Base-by-base conservation (phyloP, 1,139 yeast genomes). In the Geotrichum carabidarum region DNA sequence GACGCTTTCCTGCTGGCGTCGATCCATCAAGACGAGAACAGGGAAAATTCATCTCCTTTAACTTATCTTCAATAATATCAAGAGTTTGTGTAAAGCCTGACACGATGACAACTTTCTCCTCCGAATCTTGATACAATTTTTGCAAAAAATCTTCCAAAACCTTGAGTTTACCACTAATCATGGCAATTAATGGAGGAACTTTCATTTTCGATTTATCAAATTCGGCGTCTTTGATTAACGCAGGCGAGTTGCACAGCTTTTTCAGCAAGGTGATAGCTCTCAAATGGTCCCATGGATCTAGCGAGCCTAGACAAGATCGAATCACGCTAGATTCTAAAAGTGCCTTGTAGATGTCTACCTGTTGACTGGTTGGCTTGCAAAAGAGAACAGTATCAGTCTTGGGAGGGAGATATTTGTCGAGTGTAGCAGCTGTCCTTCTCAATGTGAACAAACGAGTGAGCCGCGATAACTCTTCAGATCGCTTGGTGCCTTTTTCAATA, bases 21-120 rank as follows among this genome's bases (percentile, higher is more conserved):
- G 86, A 75, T 0, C 99, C 99, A 71, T 94, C 99, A 8, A 93
- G 71, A 49, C 99, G 74, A 11, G 78, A 68, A 64, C 75, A 84
- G 0, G 78, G 67, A 59, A 85, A 65, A 51, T 78, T 77, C 38
- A 80, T 66, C 31, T 79, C 78, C 6, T 70, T 71, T 48, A 90
- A 67, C 11, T 86, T 65, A 8, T 71, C 70, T 64, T 88, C 89
- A 31, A 93, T 71, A 4, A 93, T 70, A 66, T 93, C 96, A 49
- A 93, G 74, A 0, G 96, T 90, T 64, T 88, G 86, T 0, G 98
- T 93, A 58, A 83, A 93, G 58, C 93, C 91, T 0, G 98, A 91
- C 1, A 91, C 87, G 35, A 93, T 71, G 0, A 93, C 96, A 2
- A 86, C 81, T 66, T 91, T 93, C 64, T 93, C 95, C 12, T 78